These are phyloP conservation scores for Acanthochlamys bracteata DNA, from an alignment of 106 monocot genomes.

Conservation along the genomic window DNA sequence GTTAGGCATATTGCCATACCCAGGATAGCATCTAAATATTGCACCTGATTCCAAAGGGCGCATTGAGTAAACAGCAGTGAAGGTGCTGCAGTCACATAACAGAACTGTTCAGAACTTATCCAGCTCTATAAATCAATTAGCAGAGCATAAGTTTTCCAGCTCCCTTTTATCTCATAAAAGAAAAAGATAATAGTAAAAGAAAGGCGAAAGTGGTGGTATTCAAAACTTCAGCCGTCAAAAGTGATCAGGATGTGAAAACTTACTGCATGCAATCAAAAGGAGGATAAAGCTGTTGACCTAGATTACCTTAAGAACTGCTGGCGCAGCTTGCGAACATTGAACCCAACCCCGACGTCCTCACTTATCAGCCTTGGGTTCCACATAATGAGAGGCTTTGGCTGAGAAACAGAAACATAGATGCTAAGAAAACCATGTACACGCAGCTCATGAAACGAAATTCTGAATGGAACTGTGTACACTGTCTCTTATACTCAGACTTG, in stretches of 20 bases:
- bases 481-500: too few species aligned
- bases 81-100: slow-evolving; percentile 51
- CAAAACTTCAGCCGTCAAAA: too few species aligned
- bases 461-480: too few species aligned
- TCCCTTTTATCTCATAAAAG: too few species aligned
- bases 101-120: neutral
- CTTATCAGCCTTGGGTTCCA: slow-evolving; percentile 98
- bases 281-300: neutral
- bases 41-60: slow-evolving; percentile 74
- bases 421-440: too few species aligned
- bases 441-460: too few species aligned
- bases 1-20: slow-evolving; percentile 26
- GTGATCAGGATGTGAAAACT: too few species aligned
- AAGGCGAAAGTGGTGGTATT: too few species aligned
- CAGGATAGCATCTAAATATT: slow-evolving; percentile 89
- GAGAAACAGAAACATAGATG: slow-evolving; percentile 5
- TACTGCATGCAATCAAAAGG: neutral
- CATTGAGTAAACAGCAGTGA: slow-evolving; percentile 85
- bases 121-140: neutral
- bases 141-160: too few species aligned
- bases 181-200: too few species aligned
- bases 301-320: slow-evolving; percentile 69
- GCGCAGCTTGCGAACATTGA: slow-evolving; percentile 89
- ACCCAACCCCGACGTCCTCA: slow-evolving; percentile 96
- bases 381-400: slow-evolving; percentile 96